A percentile compares a stretch with the other conserved stretches of the same genome.
phyloP scores from a whole-genome alignment of 2,329 filamentous ascomycete species.

The Fusarium coffeatum region DNA sequence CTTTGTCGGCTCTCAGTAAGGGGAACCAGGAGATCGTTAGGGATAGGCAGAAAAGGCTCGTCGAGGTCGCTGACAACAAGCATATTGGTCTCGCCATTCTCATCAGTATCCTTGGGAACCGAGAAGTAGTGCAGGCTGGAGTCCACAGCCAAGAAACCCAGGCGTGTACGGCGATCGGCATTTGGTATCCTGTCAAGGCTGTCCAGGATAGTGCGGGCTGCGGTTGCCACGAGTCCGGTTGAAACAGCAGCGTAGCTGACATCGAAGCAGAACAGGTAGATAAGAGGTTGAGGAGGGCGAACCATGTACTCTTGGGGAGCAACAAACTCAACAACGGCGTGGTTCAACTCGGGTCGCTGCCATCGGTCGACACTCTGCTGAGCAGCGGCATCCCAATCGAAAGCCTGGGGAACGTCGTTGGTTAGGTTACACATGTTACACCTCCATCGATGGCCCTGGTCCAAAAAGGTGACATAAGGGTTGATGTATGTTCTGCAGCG shows the following conservation, averaged over 20 bases:
- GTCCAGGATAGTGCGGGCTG: conserved; percentile 91
- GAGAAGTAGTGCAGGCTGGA: conserved; percentile 96
- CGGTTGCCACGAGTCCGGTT: conserved; percentile 90
- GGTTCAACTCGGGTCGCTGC: conserved; percentile 92
- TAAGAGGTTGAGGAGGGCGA: conserved; percentile 91
- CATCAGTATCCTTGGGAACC: conserved; percentile 87
- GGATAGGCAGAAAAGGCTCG: conserved; percentile 95
- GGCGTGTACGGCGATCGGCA: conserved; percentile 88
- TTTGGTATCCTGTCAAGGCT: conserved; percentile 98
- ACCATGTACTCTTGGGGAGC: conserved; percentile 99
- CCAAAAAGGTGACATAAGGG: conserved; percentile 94
- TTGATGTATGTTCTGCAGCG: conserved; percentile 98
- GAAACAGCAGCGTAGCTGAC: conserved; percentile 92
- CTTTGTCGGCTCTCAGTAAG: conserved; percentile 89
- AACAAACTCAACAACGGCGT: conserved; percentile 97
- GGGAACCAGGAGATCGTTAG: conserved; percentile 89
- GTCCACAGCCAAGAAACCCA: conserved; percentile 96
- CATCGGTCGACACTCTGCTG: conserved; percentile 94
- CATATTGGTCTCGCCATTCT: conserved; percentile 88
- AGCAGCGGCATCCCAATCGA: conserved; percentile 94
- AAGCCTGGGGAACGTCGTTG: conserved; percentile 98
- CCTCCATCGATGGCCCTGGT: conserved; percentile 96
- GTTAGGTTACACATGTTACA: conserved; percentile 99
- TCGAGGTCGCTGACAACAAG: conserved; percentile 94
- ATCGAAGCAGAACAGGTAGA: conserved; percentile 95